Evolutionary conservation across 148 eudicot species (phyloP), one percentile per base, ranked within the genome.

Genomic region (Cornus suecica): DNA sequence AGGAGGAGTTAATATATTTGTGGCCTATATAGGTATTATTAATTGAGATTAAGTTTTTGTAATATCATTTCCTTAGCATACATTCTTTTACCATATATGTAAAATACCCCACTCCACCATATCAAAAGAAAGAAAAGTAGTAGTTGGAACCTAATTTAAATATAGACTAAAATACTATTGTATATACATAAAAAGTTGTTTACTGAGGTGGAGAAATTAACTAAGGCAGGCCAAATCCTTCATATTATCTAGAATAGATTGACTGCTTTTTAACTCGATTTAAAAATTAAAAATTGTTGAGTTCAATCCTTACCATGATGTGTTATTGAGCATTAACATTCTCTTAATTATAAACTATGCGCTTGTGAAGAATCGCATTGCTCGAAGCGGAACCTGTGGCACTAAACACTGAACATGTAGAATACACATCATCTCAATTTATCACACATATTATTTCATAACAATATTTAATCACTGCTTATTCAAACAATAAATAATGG

Each of bases 271-370:
- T n/a, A 25, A 27, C 26, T 28, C 2, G 27, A 6, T 5, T 34
- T 14, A 5, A 23, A 25, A 10, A 2, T 18, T 1, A 26, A 26
- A 71, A 2, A 52, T 51, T 9, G 2, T 1, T 3, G 28, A 27
- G 27, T 20, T 29, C 23, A 71, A n/a, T 18, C 25, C 56, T 20
- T 32, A 28, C 23, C 52, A 54, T 24, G 56, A 42, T 18, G 42
- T 27, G 10, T 54, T n/a, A 10, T n/a, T 54, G 52, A 56, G 65
- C 63, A 8, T 22, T 29, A 45, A 71, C 65, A 56, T 71, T 71
- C 75, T 30, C 51, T 72, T 61, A n/a, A n/a, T n/a, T n/a, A n/a
- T n/a, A 63, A 72, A 72, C 11, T n/a, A 22, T 23, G 22, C 8
- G 32, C 15, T 26, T 0, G 15, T 0, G 48, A 72, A 18, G 48